A percentile compares a stretch with the other conserved stretches of the same genome.
Evolutionary conservation across 331 rosid genomes (phyloP).

Genomic region (Spiraea crenata): DNA sequence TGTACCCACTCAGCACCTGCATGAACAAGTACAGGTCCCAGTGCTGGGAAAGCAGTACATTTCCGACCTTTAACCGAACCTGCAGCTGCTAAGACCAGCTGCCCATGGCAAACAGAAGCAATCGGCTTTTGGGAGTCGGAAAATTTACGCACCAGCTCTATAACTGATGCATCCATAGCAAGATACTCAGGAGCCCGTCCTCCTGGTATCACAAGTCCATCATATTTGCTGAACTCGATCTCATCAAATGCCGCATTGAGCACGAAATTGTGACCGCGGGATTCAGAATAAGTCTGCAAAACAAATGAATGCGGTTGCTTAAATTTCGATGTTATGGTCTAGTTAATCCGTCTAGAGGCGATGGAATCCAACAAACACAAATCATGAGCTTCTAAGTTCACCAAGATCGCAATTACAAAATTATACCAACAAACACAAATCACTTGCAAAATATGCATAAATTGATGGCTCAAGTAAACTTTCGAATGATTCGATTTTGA

Average conservation of each 20-base stretch:
- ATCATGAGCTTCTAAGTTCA: too few species aligned
- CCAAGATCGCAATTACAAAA: too few species aligned
- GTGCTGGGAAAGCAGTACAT: slow-evolving; percentile 57
- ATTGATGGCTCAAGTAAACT: not conserved
- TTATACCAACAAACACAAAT: not conserved
- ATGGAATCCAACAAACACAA: too few species aligned
- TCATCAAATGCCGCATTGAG: slow-evolving; percentile 82
- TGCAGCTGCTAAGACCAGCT: slow-evolving; percentile 84
- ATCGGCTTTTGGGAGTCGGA: slow-evolving; percentile 50
- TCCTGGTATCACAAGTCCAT: slow-evolving; percentile 77
- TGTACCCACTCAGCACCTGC: slow-evolving; percentile 91
- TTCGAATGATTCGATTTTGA: not conserved
- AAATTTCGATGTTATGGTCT: too few species aligned
- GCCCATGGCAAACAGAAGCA: slow-evolving; percentile 79
- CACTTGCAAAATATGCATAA: not conserved
- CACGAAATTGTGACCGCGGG: slow-evolving; percentile 70
- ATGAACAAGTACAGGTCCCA: slow-evolving; percentile 56
- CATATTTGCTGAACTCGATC: slow-evolving; percentile 48
- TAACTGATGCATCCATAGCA: slow-evolving; percentile 51
- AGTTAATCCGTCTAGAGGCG: too few species aligned
- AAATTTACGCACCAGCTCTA: slow-evolving; percentile 52
- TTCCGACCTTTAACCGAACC: slow-evolving; percentile 54
- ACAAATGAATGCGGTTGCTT: too few species aligned
- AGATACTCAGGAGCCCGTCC: slow-evolving; percentile 95
- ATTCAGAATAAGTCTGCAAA: slow-evolving; percentile 55